These are phyloP conservation scores for Podila minutissima DNA, from an alignment of 192 early-diverging fungal genomes.

Conservation along the genomic window DNA sequence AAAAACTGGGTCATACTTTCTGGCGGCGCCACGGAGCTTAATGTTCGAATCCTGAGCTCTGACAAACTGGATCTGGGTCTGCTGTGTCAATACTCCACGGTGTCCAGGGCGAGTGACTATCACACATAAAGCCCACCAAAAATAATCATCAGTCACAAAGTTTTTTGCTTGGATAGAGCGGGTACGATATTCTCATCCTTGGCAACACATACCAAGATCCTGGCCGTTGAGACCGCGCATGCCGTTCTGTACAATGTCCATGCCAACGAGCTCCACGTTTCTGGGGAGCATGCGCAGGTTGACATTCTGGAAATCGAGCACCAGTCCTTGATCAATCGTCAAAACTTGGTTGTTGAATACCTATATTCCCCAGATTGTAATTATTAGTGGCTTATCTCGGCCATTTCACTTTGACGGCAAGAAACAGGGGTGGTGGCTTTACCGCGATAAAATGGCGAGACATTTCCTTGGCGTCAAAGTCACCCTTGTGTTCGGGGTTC, in stretches of 20 bases:
- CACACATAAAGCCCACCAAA: neutral
- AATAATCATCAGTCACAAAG: no score
- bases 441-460: conserved; percentile 66
- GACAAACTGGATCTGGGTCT: conserved; percentile 75
- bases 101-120: conserved; percentile 12
- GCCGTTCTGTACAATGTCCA: conserved; percentile 60
- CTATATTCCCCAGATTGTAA: conserved; percentile 15
- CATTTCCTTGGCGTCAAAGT: conserved; percentile 81
- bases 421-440: conserved; percentile 3
- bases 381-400: no score
- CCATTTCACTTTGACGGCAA: neutral
- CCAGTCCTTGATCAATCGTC: conserved; percentile 75
- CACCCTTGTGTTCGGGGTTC: conserved; percentile 58
- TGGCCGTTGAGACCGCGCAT: conserved; percentile 30
- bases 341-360: conserved; percentile 87
- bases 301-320: conserved; percentile 86
- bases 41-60: conserved; percentile 80
- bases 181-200: neutral
- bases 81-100: conserved; percentile 80
- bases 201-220: conserved; percentile 22
- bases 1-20: conserved; percentile 46
- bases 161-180: no score
- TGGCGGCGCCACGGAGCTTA: conserved; percentile 71
- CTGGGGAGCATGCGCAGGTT: conserved; percentile 61
- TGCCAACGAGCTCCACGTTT: conserved; percentile 63